A percentile compares a stretch with the other conserved stretches of the same genome.
Evolutionary conservation across 2,329 filamentous ascomycete species (phyloP).

Genomic region (Microdochium nivale): DNA sequence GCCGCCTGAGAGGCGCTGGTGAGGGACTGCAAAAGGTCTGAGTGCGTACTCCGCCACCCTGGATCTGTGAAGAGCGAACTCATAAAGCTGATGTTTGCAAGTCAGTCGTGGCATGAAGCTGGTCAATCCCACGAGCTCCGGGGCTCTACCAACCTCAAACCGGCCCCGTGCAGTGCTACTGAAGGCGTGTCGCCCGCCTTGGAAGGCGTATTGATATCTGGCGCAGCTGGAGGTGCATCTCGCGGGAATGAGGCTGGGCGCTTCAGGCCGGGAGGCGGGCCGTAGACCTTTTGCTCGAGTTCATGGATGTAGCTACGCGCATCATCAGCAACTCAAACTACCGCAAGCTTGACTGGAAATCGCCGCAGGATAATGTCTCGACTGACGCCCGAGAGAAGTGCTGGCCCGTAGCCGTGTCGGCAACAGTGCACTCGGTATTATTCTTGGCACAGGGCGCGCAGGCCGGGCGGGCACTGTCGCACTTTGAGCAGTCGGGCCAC

Average conservation of each 20-base stretch:
- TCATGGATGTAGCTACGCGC: not conserved
- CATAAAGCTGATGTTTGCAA: not conserved
- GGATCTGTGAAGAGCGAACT: not conserved
- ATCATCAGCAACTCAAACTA: not conserved
- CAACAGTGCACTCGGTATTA: not conserved
- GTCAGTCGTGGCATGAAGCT: not conserved
- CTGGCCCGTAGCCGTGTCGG: not conserved
- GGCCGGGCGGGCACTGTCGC: not conserved
- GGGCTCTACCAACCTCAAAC: not conserved
- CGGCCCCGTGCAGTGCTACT: not conserved
- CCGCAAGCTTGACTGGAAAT: not conserved
- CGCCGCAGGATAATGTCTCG: not conserved
- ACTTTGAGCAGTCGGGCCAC: too few relatives aligned
- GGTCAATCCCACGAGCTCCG: not conserved
- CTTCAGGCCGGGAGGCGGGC: not conserved
- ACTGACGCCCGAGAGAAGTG: not conserved
- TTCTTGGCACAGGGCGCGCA: not conserved
- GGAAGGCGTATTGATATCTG: not conserved
- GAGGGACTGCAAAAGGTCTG: not conserved
- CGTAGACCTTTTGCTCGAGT: not conserved
- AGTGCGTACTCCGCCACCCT: conserved; percentile 1
- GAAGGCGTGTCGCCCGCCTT: not conserved
- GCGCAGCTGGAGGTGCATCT: not conserved
- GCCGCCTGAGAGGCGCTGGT: not conserved
- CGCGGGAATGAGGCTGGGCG: not conserved